phyloP scores from a whole-genome alignment of 2,329 filamentous ascomycete species.

The Myriosclerotinia curreyana region DNA sequence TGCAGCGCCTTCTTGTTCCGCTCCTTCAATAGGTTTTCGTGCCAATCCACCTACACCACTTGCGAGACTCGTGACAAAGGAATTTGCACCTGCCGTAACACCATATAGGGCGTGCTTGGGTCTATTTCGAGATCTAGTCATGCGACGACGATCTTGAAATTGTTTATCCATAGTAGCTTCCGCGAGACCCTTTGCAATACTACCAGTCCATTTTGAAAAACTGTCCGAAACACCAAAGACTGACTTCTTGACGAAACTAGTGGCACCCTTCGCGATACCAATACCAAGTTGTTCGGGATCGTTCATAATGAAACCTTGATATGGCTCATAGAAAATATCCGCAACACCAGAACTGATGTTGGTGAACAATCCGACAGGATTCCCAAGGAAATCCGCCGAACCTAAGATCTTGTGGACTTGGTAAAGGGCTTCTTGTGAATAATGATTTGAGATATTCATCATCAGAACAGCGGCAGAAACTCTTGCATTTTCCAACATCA shows the following conservation, averaged over 20 bases:
- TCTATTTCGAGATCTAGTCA: slow-evolving; percentile 86
- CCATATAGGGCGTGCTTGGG: slow-evolving; percentile 97
- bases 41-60: slow-evolving; percentile 92
- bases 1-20: slow-evolving; percentile 88
- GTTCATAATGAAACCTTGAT: slow-evolving; percentile 87
- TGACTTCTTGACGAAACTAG: slow-evolving; percentile 97
- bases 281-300: slow-evolving; percentile 95
- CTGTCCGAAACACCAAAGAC: slow-evolving; percentile 97
- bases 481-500: slow-evolving; percentile 92
- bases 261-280: slow-evolving; percentile 93
- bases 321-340: slow-evolving; percentile 98
- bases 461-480: slow-evolving; percentile 82
- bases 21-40: slow-evolving; percentile 89
- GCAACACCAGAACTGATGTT: slow-evolving; percentile 96
- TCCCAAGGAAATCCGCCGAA: slow-evolving; percentile 95
- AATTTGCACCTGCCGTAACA: slow-evolving; percentile 92
- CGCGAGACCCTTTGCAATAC: slow-evolving; percentile 92
- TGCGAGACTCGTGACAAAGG: slow-evolving; percentile 86
- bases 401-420: slow-evolving; percentile 97
- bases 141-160: slow-evolving; percentile 93
- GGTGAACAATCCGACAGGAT: slow-evolving; percentile 96
- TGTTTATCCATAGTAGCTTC: slow-evolving; percentile 97
- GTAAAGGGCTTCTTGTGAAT: slow-evolving; percentile 92
- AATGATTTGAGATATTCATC: slow-evolving; percentile 87
- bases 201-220: slow-evolving; percentile 96